Evolutionary conservation across 2,329 filamentous ascomycete species (phyloP).

Genomic region (Curvularia sp.): DNA sequence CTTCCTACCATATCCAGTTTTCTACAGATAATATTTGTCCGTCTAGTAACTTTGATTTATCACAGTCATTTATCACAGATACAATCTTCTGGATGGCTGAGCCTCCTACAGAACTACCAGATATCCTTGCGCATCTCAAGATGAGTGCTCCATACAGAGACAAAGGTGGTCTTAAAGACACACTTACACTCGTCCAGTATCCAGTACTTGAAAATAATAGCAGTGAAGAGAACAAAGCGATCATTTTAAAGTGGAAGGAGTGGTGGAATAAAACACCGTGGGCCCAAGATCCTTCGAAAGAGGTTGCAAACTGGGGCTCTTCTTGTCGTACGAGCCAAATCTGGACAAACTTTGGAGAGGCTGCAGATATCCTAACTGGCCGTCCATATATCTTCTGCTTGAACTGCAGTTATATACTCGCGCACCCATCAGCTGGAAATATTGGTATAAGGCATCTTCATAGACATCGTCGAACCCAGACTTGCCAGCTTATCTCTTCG

Average conservation of each 20-base stretch:
- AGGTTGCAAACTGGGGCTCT: not conserved
- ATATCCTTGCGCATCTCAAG: not conserved
- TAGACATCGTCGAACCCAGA: not conserved
- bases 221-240: not conserved
- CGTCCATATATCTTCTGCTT: conserved; percentile 7
- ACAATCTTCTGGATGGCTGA: not conserved
- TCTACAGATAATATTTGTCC: not conserved
- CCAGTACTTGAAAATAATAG: not conserved
- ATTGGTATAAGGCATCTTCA: too few species aligned
- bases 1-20: not conserved
- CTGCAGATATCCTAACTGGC: not conserved
- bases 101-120: not conserved
- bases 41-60: not conserved
- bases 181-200: not conserved
- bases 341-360: conserved; percentile 3
- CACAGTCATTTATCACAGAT: not conserved
- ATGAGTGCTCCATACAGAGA: not conserved
- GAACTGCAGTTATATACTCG: conserved; percentile 2
- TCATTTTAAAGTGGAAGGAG: not conserved
- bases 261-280: not conserved
- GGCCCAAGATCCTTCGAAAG: not conserved
- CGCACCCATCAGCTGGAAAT: not conserved
- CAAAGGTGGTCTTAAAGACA: not conserved
- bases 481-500: not conserved
- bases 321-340: not conserved